A percentile compares a stretch with the other conserved stretches of the same genome.
Conservation (phyloP, 1,284 basidiomycete species). For the Cutaneotrichosporon daszewskae region DNA sequence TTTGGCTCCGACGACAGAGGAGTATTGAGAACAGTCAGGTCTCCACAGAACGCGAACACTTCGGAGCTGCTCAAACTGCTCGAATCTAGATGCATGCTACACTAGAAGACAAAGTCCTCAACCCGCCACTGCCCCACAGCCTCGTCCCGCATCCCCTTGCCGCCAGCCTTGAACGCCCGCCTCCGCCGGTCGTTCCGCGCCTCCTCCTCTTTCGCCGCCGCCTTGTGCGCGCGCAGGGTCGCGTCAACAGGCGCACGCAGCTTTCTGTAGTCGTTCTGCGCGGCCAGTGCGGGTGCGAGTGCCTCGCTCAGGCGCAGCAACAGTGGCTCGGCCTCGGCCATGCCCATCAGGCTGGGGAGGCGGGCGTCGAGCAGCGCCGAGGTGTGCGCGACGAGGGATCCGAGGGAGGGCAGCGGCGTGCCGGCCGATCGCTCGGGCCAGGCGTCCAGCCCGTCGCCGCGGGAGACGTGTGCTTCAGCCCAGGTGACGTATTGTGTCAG, state of each 20-base stretch:
- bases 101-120: constrained; percentile 40
- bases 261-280: constrained; percentile 37
- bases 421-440: constrained; percentile 24
- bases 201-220: constrained; percentile 20
- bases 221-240: constrained; percentile 30
- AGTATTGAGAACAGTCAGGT: too few species aligned
- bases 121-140: constrained; percentile 42
- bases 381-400: constrained; percentile 29
- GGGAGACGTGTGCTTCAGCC: constrained; percentile 29
- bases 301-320: constrained; percentile 28
- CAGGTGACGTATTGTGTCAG: constrained; percentile 28
- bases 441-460: constrained; percentile 22
- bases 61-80: not conserved
- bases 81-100: not conserved
- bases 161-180: constrained; percentile 6
- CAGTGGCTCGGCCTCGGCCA: constrained; percentile 22
- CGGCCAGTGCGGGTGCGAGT: constrained; percentile 31
- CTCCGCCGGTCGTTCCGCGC: not conserved
- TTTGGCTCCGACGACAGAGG: too few species aligned
- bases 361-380: constrained; percentile 44
- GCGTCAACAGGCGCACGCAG: constrained; percentile 43
- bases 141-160: constrained; percentile 27
- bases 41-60: too few species aligned
- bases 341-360: constrained; percentile 36
- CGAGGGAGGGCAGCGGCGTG: constrained; percentile 7